Evolutionary conservation across 1,284 basidiomycete genomes (phyloP), one percentile per base, ranked within the genome.

Genomic region (Cryptococcus jaspeensis): DNA sequence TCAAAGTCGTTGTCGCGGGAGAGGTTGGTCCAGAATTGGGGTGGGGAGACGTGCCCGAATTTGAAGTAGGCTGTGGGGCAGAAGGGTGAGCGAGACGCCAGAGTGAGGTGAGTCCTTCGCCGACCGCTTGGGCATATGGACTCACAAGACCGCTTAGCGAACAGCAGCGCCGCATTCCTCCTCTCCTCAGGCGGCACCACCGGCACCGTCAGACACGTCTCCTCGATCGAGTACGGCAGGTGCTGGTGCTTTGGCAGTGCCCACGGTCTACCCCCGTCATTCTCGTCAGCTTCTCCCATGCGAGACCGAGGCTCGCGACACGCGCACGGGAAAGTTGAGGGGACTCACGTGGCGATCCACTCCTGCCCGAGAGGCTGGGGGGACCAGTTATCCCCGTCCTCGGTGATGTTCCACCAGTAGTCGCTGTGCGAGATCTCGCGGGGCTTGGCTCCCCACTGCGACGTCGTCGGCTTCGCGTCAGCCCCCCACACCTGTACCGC

Each of bases 171-270:
- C 15, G 62, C 51, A 42, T 73, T 59, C 16, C 63, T 52, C 28
- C 72, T 59, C 35, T 70, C 59, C 3, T 53, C 59, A n/a, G 59
- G 61, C 15, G 66, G 59, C 11, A 52, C 65, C 20, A 64, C 44
- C 9, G 66, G 66, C 1, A 69, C 51, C 6, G 57, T 50, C 18
- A 67, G 50, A 50, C 76, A 78, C 8, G 62, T 56, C 28, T 69
- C 59, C 60, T 76, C 72, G 53, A 78, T 66, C 5, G 71, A 65
- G 50, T 75, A 70, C 1, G 74, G 69, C 8, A 76, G 60, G 52
- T 68, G 62, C 18, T 60, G 52, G 59, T 74, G 71, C 13, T 55
- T 53, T 28, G 71, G 67, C 52, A 71, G 56, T 15, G 65, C 58
- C 60, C 66, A 75, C 0, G 74, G 71, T 32, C 70, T 74, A 52